Evolutionary conservation across 1,284 basidiomycete species (phyloP).

Genomic region (Ganoderma lingzhi): DNA sequence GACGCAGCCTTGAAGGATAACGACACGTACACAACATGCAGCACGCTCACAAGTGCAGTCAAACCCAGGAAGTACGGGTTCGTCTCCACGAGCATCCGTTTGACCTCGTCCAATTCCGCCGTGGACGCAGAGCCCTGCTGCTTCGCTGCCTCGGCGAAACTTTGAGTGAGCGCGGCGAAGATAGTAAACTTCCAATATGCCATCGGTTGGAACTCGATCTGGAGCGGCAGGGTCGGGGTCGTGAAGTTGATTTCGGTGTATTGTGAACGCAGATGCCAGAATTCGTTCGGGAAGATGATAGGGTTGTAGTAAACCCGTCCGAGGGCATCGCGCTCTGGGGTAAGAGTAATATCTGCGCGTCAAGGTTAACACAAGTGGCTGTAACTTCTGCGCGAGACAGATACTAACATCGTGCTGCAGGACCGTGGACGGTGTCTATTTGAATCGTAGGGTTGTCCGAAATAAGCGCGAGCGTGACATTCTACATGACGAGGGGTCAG

Average conservation of each 20-base stretch:
- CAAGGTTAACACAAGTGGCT: slow-evolving; percentile 18
- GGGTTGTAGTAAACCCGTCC: slow-evolving; percentile 82
- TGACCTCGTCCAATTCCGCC: slow-evolving; percentile 91
- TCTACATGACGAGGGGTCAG: slow-evolving; percentile 50
- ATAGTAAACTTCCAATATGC: slow-evolving; percentile 88
- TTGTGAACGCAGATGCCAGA: slow-evolving; percentile 89
- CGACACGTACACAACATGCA: slow-evolving; percentile 83
- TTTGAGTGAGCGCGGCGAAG: slow-evolving; percentile 81
- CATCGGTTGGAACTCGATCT: slow-evolving; percentile 87
- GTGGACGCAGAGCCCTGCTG: slow-evolving; percentile 68
- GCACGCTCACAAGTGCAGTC: slow-evolving; percentile 82
- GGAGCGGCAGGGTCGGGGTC: slow-evolving; percentile 77
- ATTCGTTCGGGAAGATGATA: slow-evolving; percentile 93
- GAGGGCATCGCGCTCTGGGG: slow-evolving; percentile 67
- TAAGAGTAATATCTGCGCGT: slow-evolving; percentile 62
- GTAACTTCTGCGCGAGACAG: neutral
- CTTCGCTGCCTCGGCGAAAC: slow-evolving; percentile 84
- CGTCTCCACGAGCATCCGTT: slow-evolving; percentile 94
- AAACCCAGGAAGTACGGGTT: slow-evolving; percentile 90
- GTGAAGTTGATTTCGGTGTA: slow-evolving; percentile 84
- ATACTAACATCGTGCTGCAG: slow-evolving; percentile 67
- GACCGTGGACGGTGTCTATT: slow-evolving; percentile 67
- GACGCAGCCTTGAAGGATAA: neutral
- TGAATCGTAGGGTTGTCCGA: slow-evolving; percentile 72
- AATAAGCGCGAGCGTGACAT: slow-evolving; percentile 88